Evolutionary conservation across 306 rosid species (phyloP).

Genomic region (Cicer chorassanicum): DNA sequence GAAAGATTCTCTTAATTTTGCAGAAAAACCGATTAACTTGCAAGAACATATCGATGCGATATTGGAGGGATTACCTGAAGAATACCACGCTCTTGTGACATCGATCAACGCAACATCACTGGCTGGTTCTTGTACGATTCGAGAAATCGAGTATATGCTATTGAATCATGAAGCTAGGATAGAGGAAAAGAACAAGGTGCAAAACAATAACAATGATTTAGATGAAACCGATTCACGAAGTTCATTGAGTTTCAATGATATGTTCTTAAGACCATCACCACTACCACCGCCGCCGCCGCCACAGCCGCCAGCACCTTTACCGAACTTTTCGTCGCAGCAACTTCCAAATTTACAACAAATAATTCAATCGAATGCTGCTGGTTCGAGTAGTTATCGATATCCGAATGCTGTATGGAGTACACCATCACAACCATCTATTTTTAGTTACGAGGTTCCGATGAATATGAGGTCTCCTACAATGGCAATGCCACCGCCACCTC

Average conservation of each 20-base stretch:
- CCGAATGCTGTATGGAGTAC: background rate
- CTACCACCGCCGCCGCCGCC: background rate
- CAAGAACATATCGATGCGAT: background rate
- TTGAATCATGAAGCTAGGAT: background rate
- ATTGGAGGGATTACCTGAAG: background rate
- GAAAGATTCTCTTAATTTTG: background rate
- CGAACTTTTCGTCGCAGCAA: background rate
- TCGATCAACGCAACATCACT: background rate
- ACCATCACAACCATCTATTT: background rate
- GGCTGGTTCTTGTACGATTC: background rate
- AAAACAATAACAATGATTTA: background rate
- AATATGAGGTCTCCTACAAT: background rate
- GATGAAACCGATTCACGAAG: background rate
- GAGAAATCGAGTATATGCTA: background rate
- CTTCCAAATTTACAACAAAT: background rate
- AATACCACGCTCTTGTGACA: background rate
- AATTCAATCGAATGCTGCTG: background rate
- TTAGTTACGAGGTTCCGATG: background rate
- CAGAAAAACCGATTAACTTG: background rate
- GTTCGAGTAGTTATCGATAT: background rate
- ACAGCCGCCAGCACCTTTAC: background rate
- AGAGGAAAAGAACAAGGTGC: background rate
- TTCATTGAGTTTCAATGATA: background rate
- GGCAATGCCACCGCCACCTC: background rate
- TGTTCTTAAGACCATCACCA: background rate